phyloP scores from a whole-genome alignment of 805 yeast species.

The Candida montana region DNA sequence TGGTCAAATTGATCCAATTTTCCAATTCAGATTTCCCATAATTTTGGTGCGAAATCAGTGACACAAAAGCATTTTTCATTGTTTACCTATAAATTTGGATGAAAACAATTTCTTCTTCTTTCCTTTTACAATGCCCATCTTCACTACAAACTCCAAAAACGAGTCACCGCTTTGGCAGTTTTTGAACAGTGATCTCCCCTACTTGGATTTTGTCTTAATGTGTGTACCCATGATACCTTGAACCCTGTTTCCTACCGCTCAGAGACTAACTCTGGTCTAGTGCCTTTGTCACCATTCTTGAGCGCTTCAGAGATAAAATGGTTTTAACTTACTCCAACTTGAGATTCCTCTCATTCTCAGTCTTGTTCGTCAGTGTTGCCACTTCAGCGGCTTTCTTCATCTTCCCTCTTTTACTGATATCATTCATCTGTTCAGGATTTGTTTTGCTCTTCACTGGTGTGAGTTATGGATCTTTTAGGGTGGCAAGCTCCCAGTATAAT shows the following conservation, averaged over 20 bases:
- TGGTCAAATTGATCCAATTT: too few relatives aligned
- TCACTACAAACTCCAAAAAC: constrained; percentile 6
- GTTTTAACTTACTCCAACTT: constrained; percentile 14
- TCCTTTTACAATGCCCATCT: neutral
- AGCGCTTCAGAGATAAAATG: constrained; percentile 3
- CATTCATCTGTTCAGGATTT: constrained; percentile 23
- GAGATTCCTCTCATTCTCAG: constrained; percentile 16
- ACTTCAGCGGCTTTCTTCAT: constrained; percentile 16
- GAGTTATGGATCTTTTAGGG: constrained; percentile 21
- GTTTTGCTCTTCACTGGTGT: constrained; percentile 23
- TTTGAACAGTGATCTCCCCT: constrained; percentile 8
- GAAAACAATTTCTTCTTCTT: constrained; percentile 3
- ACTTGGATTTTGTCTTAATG: constrained; percentile 18
- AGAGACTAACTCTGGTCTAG: constrained; percentile 5
- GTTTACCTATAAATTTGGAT: neutral
- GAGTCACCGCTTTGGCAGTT: constrained; percentile 10
- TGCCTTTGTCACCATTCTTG: constrained; percentile 4
- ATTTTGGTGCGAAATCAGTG: too few relatives aligned
- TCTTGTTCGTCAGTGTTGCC: constrained; percentile 14
- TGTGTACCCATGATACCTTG: neutral
- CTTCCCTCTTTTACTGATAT: constrained; percentile 18
- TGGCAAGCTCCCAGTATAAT: constrained; percentile 24
- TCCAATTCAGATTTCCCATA: too few relatives aligned
- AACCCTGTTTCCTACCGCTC: neutral
- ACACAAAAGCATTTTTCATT: neutral